Percentiles rank a stretch among this genome's conserved stretches.
Conservation (phyloP, 2,329 filamentous ascomycete genomes). For the Hypoxylon sp. region DNA sequence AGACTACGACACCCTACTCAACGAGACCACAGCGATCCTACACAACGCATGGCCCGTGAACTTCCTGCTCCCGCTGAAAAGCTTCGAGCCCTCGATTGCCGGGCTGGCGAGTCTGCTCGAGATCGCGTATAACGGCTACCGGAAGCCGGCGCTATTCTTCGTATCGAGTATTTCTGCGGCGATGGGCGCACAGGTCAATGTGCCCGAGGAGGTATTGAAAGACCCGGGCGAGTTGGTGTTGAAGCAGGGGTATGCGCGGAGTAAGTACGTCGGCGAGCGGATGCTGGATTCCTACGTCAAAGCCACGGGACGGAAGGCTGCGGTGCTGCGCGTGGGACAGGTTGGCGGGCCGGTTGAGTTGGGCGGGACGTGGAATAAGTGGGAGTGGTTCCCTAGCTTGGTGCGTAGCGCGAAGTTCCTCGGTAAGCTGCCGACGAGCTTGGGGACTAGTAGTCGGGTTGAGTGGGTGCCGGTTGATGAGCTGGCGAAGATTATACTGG, state of each 20-base stretch:
- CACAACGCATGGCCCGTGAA: slow-evolving; percentile 50
- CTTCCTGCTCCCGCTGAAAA: slow-evolving; percentile 44
- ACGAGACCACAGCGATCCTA: slow-evolving; percentile 43
- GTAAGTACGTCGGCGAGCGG: slow-evolving; percentile 51
- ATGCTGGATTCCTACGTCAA: slow-evolving; percentile 45
- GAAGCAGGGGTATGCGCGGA: slow-evolving; percentile 49
- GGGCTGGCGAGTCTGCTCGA: slow-evolving; percentile 40
- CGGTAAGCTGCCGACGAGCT: slow-evolving; percentile 41
- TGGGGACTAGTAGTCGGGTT: slow-evolving; percentile 38
- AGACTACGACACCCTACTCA: slow-evolving; percentile 36
- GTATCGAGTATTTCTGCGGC: slow-evolving; percentile 50
- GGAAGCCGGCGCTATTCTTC: slow-evolving; percentile 42
- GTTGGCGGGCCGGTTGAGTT: slow-evolving; percentile 46
- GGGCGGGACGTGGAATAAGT: slow-evolving; percentile 47
- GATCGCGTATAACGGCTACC: slow-evolving; percentile 33
- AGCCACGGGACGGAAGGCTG: slow-evolving; percentile 27
- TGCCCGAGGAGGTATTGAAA: slow-evolving; percentile 44
- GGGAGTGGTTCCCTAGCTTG: slow-evolving; percentile 50
- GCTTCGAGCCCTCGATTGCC: slow-evolving; percentile 46
- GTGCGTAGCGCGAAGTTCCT: slow-evolving; percentile 46
- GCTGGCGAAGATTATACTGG: slow-evolving; percentile 44
- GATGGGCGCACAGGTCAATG: slow-evolving; percentile 25
- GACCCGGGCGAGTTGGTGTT: slow-evolving; percentile 30
- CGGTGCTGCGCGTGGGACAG: slow-evolving; percentile 51
- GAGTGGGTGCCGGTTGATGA: slow-evolving; percentile 51